Evolutionary conservation across 2,329 filamentous ascomycete species (phyloP).

Genomic region (Penicillium sp.): DNA sequence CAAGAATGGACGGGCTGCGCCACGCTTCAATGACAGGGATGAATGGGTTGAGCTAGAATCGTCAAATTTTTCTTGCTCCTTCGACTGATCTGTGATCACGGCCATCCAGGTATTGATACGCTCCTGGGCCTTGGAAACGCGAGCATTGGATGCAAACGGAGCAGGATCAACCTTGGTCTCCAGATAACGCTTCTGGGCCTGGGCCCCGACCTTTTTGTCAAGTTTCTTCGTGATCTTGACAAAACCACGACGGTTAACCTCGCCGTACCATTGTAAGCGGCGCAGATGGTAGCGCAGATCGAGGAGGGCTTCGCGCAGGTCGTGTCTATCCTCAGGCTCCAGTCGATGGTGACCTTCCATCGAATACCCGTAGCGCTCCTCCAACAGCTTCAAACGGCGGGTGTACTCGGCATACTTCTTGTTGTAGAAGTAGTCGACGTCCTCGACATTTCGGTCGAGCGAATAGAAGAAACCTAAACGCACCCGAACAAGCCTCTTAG

Average conservation of each 20-base stretch:
- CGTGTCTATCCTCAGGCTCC: slow-evolving; percentile 85
- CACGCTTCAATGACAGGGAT: slow-evolving; percentile 69
- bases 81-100: slow-evolving; percentile 49
- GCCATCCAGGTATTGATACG: slow-evolving; percentile 90
- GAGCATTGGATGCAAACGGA: slow-evolving; percentile 76
- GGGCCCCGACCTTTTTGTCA: slow-evolving; percentile 83
- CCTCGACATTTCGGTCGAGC: slow-evolving; percentile 93
- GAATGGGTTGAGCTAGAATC: slow-evolving; percentile 71
- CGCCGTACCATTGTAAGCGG: slow-evolving; percentile 95
- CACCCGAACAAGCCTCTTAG: slow-evolving; percentile 20
- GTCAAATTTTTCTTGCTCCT: slow-evolving; percentile 72
- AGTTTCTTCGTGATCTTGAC: slow-evolving; percentile 99
- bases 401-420: slow-evolving; percentile 85
- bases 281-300: slow-evolving; percentile 83
- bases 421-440: slow-evolving; percentile 95
- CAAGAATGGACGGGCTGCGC: slow-evolving; percentile 71
- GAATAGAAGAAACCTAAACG: slow-evolving; percentile 88
- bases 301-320: slow-evolving; percentile 83
- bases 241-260: slow-evolving; percentile 92
- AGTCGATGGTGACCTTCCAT: slow-evolving; percentile 68
- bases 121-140: slow-evolving; percentile 58
- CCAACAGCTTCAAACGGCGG: slow-evolving; percentile 78
- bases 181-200: slow-evolving; percentile 81
- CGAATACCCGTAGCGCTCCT: slow-evolving; percentile 79
- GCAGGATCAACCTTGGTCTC: slow-evolving; percentile 85